Percentiles rank a stretch among this genome's conserved stretches.
These are phyloP conservation scores for Penicillium sp. DNA, from an alignment of 2,329 filamentous ascomycete genomes.

Conservation along the genomic window DNA sequence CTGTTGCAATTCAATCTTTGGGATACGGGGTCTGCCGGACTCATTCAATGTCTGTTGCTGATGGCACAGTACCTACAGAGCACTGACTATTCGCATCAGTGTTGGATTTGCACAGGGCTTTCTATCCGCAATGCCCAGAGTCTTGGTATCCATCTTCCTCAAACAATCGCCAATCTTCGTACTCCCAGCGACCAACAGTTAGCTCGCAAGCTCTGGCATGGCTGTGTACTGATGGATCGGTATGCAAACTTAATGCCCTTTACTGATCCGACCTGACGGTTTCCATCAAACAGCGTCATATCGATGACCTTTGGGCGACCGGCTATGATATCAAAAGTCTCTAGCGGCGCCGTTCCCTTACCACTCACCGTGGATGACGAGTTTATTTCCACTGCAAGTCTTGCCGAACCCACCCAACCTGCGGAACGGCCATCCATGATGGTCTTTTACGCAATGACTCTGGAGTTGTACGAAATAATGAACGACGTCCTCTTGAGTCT, in stretches of 20 bases:
- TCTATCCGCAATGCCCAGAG: constrained; percentile 52
- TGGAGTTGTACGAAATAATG: constrained; percentile 40
- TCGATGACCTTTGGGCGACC: constrained; percentile 43
- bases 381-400: constrained; percentile 21
- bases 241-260: constrained; percentile 8
- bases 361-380: constrained; percentile 37
- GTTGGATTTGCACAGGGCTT: constrained; percentile 53
- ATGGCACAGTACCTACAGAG: constrained; percentile 54
- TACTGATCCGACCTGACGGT: not conserved
- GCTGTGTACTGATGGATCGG: constrained; percentile 41
- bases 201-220: constrained; percentile 38
- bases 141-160: constrained; percentile 48
- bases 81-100: constrained; percentile 51
- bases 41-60: constrained; percentile 52
- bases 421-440: constrained; percentile 30
- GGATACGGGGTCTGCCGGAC: constrained; percentile 46
- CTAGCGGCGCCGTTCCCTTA: constrained; percentile 30
- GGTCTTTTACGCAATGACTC: constrained; percentile 34
- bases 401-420: constrained; percentile 22
- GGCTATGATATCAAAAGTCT: constrained; percentile 36
- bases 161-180: constrained; percentile 34
- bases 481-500: constrained; percentile 36
- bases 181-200: constrained; percentile 33
- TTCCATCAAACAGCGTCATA: constrained; percentile 27
- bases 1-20: constrained; percentile 48